These are phyloP conservation scores for Diaporthe aspalathi DNA, from an alignment of 2,329 filamentous ascomycete species.

Conservation along the genomic window DNA sequence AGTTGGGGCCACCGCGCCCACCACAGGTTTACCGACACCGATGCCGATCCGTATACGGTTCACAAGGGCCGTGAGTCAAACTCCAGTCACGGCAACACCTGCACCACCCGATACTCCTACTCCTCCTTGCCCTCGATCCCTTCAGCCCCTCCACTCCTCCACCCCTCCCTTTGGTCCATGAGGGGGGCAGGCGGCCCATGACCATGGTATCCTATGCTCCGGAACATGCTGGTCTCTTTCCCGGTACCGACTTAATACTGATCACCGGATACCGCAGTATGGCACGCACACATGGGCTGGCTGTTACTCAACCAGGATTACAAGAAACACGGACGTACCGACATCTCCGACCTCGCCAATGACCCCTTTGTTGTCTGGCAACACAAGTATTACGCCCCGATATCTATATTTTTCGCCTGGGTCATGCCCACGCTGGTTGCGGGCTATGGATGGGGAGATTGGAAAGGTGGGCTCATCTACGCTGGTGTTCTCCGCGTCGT, in stretches of 20 bases:
- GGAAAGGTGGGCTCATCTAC: constrained; percentile 84
- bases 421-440: constrained; percentile 80
- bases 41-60: constrained; percentile 92
- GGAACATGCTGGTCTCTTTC: neutral
- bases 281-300: constrained; percentile 89
- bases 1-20: constrained; percentile 85
- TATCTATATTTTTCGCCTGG: constrained; percentile 80
- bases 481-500: constrained; percentile 87
- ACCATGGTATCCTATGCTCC: neutral
- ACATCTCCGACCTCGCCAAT: constrained; percentile 89
- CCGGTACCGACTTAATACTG: neutral
- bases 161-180: neutral
- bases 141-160: neutral
- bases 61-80: constrained; percentile 72
- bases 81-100: neutral
- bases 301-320: constrained; percentile 95
- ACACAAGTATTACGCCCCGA: constrained; percentile 86
- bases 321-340: constrained; percentile 86
- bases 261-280: constrained; percentile 50
- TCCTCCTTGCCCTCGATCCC: neutral
- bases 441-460: constrained; percentile 84
- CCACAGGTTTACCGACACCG: constrained; percentile 91
- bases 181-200: neutral
- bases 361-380: constrained; percentile 88
- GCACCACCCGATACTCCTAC: neutral